Conservation (phyloP, 164 flowering plant species). For the Vitis labrusca region DNA sequence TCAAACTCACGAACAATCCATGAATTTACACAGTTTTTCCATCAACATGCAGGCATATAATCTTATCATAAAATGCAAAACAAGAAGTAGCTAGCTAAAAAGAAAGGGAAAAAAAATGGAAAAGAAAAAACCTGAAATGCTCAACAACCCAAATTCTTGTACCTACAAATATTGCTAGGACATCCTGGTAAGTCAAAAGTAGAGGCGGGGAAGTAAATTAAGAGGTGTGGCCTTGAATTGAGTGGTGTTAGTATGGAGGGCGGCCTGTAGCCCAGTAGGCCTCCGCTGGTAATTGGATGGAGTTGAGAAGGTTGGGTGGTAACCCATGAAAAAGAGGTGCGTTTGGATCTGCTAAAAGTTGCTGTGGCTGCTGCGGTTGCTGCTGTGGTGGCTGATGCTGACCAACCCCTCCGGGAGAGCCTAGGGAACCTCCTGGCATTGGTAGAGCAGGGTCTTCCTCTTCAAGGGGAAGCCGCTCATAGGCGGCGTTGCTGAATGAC, state of each 20-base stretch:
- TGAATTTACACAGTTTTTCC: constrained; percentile 13
- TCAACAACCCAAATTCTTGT: constrained; percentile 14
- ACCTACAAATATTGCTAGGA: constrained; percentile 5
- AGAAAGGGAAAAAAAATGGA: background rate
- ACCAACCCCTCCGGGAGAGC: constrained; percentile 32
- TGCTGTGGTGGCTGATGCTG: constrained; percentile 18
- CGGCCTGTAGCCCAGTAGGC: constrained; percentile 54
- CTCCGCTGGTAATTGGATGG: constrained; percentile 53
- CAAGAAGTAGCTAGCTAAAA: constrained; percentile 1
- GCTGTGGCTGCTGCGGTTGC: constrained; percentile 30
- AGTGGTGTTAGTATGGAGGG: constrained; percentile 39
- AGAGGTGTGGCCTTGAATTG: background rate
- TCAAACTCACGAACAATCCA: constrained; percentile 15
- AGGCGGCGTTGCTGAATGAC: constrained; percentile 66
- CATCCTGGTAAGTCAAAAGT: constrained; percentile 1
- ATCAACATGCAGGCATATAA: constrained; percentile 12
- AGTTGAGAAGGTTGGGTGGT: constrained; percentile 57
- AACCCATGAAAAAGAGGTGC: constrained; percentile 46
- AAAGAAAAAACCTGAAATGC: constrained; percentile 13
- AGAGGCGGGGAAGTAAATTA: constrained; percentile 1
- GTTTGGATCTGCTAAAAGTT: constrained; percentile 20
- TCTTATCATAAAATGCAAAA: constrained; percentile 8
- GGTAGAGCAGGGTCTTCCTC: constrained; percentile 41
- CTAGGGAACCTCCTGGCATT: constrained; percentile 28
- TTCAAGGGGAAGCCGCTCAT: constrained; percentile 66